Evolutionary conservation across 345 rosid genomes (phyloP).

Genomic region (Corymbia maculata): DNA sequence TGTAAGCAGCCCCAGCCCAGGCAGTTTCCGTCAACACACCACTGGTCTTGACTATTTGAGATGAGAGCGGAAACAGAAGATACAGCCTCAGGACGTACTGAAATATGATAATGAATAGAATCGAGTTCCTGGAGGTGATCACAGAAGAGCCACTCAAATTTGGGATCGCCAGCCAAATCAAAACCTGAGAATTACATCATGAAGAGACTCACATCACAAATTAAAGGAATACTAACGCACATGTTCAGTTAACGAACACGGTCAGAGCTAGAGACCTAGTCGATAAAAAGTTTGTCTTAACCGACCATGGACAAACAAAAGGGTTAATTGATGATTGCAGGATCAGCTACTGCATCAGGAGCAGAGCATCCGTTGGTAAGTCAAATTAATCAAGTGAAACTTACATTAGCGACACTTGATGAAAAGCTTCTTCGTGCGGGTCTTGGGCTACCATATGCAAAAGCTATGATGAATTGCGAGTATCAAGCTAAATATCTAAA

Average conservation of each 20-base stretch:
- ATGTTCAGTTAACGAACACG: background rate
- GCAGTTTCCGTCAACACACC: slow-evolving; percentile 39
- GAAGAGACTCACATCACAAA: background rate
- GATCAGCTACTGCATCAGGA: background rate
- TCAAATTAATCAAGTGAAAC: background rate
- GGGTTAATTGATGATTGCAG: background rate
- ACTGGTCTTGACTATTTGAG: slow-evolving; percentile 26
- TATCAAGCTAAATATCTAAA: background rate
- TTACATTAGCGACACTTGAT: background rate
- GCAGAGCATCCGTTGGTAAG: background rate
- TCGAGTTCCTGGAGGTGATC: slow-evolving; percentile 8
- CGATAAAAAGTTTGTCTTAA: background rate
- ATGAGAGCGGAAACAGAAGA: slow-evolving; percentile 42
- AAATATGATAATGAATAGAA: slow-evolving; percentile 27
- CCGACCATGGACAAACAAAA: background rate
- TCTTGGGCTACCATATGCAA: background rate
- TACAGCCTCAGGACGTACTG: slow-evolving; percentile 41
- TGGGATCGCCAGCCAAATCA: slow-evolving; percentile 45
- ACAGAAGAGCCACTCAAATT: slow-evolving; percentile 9
- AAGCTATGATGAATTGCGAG: background rate
- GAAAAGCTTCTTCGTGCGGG: background rate
- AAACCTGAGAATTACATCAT: slow-evolving; percentile 14
- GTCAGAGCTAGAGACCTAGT: background rate
- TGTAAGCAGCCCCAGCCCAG: slow-evolving; percentile 50
- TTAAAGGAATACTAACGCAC: background rate